These are phyloP conservation scores for Candida ficus DNA, from an alignment of 805 yeast species.

Conservation along the genomic window DNA sequence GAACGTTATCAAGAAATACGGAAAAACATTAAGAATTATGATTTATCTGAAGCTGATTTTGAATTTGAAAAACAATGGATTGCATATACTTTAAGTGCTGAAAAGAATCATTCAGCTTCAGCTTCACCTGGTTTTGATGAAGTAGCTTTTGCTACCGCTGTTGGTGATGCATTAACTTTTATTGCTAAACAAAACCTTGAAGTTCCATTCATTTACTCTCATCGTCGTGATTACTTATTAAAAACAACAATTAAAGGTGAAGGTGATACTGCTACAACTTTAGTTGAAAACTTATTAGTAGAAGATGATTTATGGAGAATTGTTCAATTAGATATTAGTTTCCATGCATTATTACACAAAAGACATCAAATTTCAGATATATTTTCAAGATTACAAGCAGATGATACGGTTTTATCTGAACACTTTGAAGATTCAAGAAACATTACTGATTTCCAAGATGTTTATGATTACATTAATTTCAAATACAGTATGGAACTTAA, in stretches of 20 bases:
- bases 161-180: conserved; percentile 65
- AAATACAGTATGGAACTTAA: conserved; percentile 43
- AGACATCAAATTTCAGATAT: conserved; percentile 56
- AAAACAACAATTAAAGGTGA: conserved; percentile 46
- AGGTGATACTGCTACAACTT: conserved; percentile 36
- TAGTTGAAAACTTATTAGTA: conserved; percentile 42
- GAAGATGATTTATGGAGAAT: conserved; percentile 94
- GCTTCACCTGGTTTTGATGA: conserved; percentile 28
- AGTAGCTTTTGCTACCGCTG: conserved; percentile 60
- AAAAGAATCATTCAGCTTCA: conserved; percentile 41
- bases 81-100: conserved; percentile 52
- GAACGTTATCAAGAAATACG: conserved; percentile 86
- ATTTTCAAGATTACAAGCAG: conserved; percentile 42
- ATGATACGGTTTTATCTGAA: conserved; percentile 54
- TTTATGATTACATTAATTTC: conserved; percentile 78
- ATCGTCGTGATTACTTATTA: conserved; percentile 83
- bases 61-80: conserved; percentile 77
- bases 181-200: conserved; percentile 76
- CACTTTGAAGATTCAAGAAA: conserved; percentile 51
- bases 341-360: conserved; percentile 77
- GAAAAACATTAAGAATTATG: conserved; percentile 55
- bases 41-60: conserved; percentile 65
- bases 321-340: conserved; percentile 80
- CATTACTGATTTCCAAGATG: conserved; percentile 80
- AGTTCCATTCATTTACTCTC: conserved; percentile 94